Percentiles rank a stretch among this genome's conserved stretches.
phyloP scores from a whole-genome alignment of 768 basidiomycete genomes.

The Clathrus columnatus region DNA sequence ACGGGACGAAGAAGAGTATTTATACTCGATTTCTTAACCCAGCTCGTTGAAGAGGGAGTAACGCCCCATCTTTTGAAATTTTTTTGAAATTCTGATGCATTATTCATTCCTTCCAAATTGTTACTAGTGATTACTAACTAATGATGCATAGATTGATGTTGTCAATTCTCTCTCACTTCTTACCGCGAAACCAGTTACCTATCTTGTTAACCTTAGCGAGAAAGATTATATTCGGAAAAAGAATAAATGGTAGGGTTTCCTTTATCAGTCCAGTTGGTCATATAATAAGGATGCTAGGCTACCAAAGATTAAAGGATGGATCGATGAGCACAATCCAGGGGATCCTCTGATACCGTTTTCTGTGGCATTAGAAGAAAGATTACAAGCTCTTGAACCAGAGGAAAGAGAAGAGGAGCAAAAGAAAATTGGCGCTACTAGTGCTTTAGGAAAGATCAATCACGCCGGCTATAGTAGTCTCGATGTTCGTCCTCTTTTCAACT shows the following conservation, averaged over 20 bases:
- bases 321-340: conserved; percentile 92
- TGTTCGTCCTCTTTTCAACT: conserved; percentile 31
- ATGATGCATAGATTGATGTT: conserved; percentile 61
- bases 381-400: conserved; percentile 53
- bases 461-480: conserved; percentile 86
- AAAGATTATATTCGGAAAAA: conserved; percentile 93
- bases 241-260: conserved; percentile 81
- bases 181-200: conserved; percentile 95
- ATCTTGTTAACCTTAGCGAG: conserved; percentile 95
- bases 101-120: neutral
- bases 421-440: conserved; percentile 61
- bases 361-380: conserved; percentile 88
- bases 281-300: conserved; percentile 41
- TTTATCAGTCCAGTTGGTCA: neutral
- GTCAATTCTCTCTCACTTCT: conserved; percentile 84
- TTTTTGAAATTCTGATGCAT: conserved; percentile 23
- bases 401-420: conserved; percentile 75
- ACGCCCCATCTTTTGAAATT: conserved; percentile 77
- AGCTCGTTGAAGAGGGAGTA: conserved; percentile 95
- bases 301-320: conserved; percentile 96
- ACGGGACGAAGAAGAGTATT: conserved; percentile 71
- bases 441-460: conserved; percentile 88
- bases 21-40: conserved; percentile 67
- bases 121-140: conserved; percentile 11
- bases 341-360: conserved; percentile 96